Base-by-base conservation (phyloP, 2,329 filamentous ascomycete species). In the Hypoxylon sp. region DNA sequence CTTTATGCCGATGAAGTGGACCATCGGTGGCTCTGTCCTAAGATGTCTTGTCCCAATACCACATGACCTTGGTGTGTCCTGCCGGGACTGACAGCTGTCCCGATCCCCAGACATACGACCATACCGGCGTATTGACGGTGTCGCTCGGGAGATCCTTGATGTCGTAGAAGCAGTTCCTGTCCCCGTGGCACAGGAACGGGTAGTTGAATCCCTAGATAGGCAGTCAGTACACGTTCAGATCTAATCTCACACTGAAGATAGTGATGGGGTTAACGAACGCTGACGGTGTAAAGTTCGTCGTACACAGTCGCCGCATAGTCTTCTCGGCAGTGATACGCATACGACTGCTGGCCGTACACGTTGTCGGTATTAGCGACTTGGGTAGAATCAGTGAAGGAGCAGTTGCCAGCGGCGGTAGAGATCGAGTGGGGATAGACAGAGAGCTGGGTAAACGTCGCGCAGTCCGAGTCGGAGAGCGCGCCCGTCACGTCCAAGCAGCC, bases 91-190 rank as follows among this genome's bases (percentile, higher is more conserved):
- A 34, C 43, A 5, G 8, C 59, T 69, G 63, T 14, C 41, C 47
- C 39, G 60, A 52, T 11, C 66, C 66, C 66, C 66, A 69, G 5
- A 61, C n/a, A 45, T 56, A 69, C 14, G 46, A 47, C 66, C 66
- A 69, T 8, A 63, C 63, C 21, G 63, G 62, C 45, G 37, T n/a
- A 8, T 29, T 56, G 14, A 30, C 27, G 8, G 34, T 43, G 9
- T 21, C 11, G 14, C n/a, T 47, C 6, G 63, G 51, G 19, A 58
- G 5, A 16, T 41, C 39, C 63, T 69, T 69, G 34, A 67, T 34
- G 27, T 69, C 66, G 37, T 67, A 69, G 63, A 46, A 69, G 60
- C 66, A 69, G 63, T 61, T 54, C 7, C n/a, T 34, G 23, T 69
- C 63, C 1, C 60, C 63, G 39, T 66, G 63, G 57, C 66, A 69